Evolutionary conservation across 768 basidiomycete species (phyloP).

Genomic region (Russula foetens): DNA sequence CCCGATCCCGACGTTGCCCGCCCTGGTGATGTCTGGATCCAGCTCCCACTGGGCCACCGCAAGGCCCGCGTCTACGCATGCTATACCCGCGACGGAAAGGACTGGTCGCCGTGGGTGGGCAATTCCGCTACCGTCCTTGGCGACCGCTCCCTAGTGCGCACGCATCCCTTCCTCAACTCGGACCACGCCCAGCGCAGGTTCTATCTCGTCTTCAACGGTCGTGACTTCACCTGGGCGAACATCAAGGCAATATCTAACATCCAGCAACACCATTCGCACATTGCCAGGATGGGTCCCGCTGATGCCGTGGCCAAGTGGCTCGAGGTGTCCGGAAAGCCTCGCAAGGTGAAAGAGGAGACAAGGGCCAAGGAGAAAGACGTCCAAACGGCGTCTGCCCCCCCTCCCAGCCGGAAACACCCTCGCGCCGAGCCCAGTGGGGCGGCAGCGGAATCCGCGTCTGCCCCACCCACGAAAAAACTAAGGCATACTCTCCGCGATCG

Average conservation of each 20-base stretch:
- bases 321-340: constrained; percentile 1
- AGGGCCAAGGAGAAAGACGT: background rate
- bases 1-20: constrained; percentile 15
- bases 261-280: background rate
- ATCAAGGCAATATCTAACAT: constrained; percentile 7
- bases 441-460: background rate
- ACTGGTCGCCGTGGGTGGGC: constrained; percentile 13
- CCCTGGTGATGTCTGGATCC: constrained; percentile 14
- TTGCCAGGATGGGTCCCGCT: constrained; percentile 2
- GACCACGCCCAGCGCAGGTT: constrained; percentile 15
- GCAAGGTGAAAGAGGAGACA: background rate
- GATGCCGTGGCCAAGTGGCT: constrained; percentile 15
- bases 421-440: background rate
- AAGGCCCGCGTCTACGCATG: constrained; percentile 15
- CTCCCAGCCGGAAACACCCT: background rate
- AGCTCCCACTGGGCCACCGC: constrained; percentile 12
- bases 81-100: constrained; percentile 3
- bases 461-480: constrained; percentile 2
- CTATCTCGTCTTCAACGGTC: constrained; percentile 11
- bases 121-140: background rate
- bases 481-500: background rate
- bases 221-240: constrained; percentile 9
- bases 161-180: constrained; percentile 8
- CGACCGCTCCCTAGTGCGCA: background rate
- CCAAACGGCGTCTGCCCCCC: background rate